phyloP scores from a whole-genome alignment of 2,329 filamentous ascomycete species.

The Drechslerella dactyloides region DNA sequence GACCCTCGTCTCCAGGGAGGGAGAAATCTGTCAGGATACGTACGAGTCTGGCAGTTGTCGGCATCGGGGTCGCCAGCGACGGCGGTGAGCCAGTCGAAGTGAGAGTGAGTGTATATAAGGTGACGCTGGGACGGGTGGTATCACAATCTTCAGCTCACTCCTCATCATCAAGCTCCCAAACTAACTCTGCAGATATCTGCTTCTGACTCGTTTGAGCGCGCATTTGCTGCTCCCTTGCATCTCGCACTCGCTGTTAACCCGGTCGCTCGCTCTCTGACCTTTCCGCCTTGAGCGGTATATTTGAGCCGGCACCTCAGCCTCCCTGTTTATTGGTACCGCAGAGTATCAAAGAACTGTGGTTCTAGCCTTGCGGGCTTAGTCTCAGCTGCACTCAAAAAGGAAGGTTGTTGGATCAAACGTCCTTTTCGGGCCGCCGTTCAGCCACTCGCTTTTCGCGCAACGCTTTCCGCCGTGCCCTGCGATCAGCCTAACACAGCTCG shows the following conservation, averaged over 20 bases:
- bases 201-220: neutral
- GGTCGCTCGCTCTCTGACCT: constrained; percentile 1
- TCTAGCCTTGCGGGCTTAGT: constrained; percentile 31
- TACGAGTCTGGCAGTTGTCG: neutral
- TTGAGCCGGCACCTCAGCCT: constrained; percentile 25
- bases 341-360: constrained; percentile 14
- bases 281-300: neutral
- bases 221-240: neutral
- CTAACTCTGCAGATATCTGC: too few species aligned
- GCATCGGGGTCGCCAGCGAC: too few species aligned
- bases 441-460: constrained; percentile 37
- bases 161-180: too few species aligned
- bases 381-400: constrained; percentile 15
- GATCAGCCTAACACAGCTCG: neutral
- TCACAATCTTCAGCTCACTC: too few species aligned
- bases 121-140: too few species aligned
- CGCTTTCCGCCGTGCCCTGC: neutral
- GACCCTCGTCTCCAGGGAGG: constrained; percentile 26
- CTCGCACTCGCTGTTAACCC: constrained; percentile 2
- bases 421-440: constrained; percentile 18
- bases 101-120: neutral
- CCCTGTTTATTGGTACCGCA: constrained; percentile 25
- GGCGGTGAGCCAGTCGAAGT: too few species aligned
- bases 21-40: constrained; percentile 36
- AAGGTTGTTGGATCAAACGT: constrained; percentile 45